These are phyloP conservation scores for Ceratorhiza oryzae-sativae DNA, from an alignment of 1,284 basidiomycete species.

Conservation along the genomic window DNA sequence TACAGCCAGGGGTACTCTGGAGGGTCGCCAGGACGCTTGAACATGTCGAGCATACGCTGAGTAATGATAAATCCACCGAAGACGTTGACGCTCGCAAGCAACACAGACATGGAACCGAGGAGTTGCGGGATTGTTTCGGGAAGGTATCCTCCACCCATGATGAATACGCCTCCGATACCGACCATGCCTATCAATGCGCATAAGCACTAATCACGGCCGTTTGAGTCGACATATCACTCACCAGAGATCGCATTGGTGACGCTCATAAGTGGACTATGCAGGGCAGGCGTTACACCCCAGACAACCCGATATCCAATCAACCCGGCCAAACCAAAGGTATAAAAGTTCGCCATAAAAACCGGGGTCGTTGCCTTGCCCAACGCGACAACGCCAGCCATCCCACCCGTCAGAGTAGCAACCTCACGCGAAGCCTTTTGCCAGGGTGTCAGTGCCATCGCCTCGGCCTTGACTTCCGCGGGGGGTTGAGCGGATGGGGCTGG, in stretches of 20 bases:
- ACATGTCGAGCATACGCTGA: slow-evolving; percentile 89
- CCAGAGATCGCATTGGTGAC: slow-evolving; percentile 60
- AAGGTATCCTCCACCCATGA: slow-evolving; percentile 86
- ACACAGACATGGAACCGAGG: slow-evolving; percentile 78
- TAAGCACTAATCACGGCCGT: not conserved
- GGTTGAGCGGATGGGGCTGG: slow-evolving; percentile 55
- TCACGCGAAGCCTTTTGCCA: slow-evolving; percentile 81
- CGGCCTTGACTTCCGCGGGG: slow-evolving; percentile 58
- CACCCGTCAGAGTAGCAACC: slow-evolving; percentile 72
- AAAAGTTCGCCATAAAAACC: slow-evolving; percentile 69
- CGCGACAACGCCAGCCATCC: slow-evolving; percentile 73
- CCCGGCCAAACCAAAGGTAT: slow-evolving; percentile 47
- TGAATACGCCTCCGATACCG: slow-evolving; percentile 82
- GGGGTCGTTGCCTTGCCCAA: slow-evolving; percentile 79
- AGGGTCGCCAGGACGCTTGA: slow-evolving; percentile 82
- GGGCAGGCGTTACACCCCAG: slow-evolving; percentile 84
- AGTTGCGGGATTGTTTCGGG: slow-evolving; percentile 79
- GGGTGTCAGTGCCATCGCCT: slow-evolving; percentile 71
- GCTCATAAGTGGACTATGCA: slow-evolving; percentile 61
- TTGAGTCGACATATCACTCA: not conserved
- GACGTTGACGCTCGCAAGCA: slow-evolving; percentile 84
- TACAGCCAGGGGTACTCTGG: slow-evolving; percentile 87
- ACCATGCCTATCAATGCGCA: slow-evolving; percentile 63
- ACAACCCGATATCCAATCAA: slow-evolving; percentile 85
- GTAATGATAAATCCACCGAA: slow-evolving; percentile 84